Evolutionary conservation across 1,284 basidiomycete species (phyloP), one percentile per base, ranked within the genome.

Genomic region (Ganoderma boninense): DNA sequence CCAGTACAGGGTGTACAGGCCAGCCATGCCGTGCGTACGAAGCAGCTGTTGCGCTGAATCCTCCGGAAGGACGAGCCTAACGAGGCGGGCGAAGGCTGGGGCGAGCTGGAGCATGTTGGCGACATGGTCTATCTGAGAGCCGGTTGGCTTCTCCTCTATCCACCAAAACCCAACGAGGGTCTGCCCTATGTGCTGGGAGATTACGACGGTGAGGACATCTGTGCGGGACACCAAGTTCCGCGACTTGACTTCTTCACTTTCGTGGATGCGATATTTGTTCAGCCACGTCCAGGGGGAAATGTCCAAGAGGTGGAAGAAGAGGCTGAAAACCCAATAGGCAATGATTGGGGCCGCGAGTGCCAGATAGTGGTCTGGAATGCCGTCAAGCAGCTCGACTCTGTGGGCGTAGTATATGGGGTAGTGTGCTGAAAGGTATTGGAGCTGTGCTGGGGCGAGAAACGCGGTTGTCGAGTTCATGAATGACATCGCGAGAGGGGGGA

Each of bases 251-350:
- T 99, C 97, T 16, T 85, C 87, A 0, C 94, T 93, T 67, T 97
- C 94, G 81, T 99, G 97, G 67, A 99, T 91, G 52, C 96, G 88
- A 80, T 95, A 94, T 70, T 88, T 89, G 75, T 98, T 92, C 56
- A 98, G 88, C 87, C 92, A 95, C 74, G 90, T 86, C 84, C 93
- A 90, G 65, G 88, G 85, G 29, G 89, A 89, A 26, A 84, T 82
- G 83, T 99, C 97, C 76, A 99, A 87, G 42, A 83, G 76, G 79
- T 96, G 91, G 84, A 97, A 99, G 79, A 94, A 81, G 68, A 93
- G 83, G 2, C 95, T 96, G 57, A 92, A 82, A 3, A 82, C 75
- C 97, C 98, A 99, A 85, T 99, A 99, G 23, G 91, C 89, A 69
- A 93, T 69, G 70, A 98, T 79, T 1, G 97, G 97, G 0, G 90